A percentile compares a stretch with the other conserved stretches of the same genome.
These are phyloP conservation scores for Thielaviopsis ethacetica DNA, from an alignment of 2,329 filamentous ascomycete species.

Conservation along the genomic window DNA sequence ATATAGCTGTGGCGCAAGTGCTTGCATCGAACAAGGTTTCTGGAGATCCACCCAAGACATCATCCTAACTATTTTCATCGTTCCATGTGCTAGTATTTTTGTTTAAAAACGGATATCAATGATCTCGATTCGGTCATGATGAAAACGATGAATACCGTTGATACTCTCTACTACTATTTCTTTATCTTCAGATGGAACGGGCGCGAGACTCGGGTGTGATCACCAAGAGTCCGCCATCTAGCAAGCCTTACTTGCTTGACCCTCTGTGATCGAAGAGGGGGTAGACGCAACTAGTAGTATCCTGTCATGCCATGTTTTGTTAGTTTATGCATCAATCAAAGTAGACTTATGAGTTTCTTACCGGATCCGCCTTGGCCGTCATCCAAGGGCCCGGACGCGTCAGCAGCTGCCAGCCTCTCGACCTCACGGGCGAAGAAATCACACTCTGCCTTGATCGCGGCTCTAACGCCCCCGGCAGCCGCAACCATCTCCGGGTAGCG, in stretches of 20 bases:
- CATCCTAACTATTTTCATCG: background rate
- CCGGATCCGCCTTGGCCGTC: slow-evolving; percentile 3
- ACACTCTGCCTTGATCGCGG: slow-evolving; percentile 26
- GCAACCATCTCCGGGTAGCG: slow-evolving; percentile 67
- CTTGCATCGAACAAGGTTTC: background rate
- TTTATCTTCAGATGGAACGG: no score
- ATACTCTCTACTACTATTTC: no score
- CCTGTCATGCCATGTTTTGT: background rate
- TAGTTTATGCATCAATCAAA: background rate
- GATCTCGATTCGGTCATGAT: no score
- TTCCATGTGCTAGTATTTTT: no score
- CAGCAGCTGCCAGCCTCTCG: slow-evolving; percentile 46
- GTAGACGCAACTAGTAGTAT: background rate
- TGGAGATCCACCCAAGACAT: background rate
- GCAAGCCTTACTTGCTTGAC: no score
- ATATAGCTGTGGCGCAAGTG: background rate
- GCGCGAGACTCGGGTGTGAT: no score
- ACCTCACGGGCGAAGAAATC: slow-evolving; percentile 68
- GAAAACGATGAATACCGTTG: no score
- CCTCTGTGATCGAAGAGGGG: no score
- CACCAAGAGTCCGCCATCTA: no score
- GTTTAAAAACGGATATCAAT: no score
- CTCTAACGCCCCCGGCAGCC: slow-evolving; percentile 21
- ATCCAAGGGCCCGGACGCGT: background rate
- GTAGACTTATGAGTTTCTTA: background rate